Percentiles rank a stretch among this genome's conserved stretches.
Evolutionary conservation across 2,329 filamentous ascomycete genomes (phyloP).

Genomic region (Aplosporella prunicola): DNA sequence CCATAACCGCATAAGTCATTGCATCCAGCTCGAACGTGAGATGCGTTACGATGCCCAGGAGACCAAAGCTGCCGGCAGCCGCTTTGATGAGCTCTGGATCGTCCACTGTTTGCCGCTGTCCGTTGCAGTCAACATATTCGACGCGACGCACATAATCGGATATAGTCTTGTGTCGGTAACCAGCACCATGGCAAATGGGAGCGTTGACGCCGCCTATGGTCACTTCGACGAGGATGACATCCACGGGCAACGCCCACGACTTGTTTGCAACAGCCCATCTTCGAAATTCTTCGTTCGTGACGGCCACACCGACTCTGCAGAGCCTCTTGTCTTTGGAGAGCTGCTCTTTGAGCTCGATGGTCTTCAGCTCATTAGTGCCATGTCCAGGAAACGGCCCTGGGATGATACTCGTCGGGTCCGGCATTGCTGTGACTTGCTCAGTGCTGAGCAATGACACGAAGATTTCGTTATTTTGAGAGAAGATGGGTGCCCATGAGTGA

Average conservation of each 20-base stretch:
- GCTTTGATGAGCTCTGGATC: conserved; percentile 32
- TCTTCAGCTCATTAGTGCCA: conserved; percentile 29
- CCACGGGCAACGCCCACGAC: conserved; percentile 35
- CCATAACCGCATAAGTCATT: conserved; percentile 40
- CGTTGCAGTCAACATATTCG: conserved; percentile 41
- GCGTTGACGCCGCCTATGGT: conserved; percentile 39
- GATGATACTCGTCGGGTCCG: conserved; percentile 25
- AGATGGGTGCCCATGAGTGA: conserved; percentile 37
- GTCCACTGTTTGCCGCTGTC: conserved; percentile 31
- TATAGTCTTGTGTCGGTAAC: conserved; percentile 34
- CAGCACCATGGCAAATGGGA: conserved; percentile 40
- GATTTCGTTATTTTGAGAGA: conserved; percentile 32
- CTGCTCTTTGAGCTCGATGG: conserved; percentile 27
- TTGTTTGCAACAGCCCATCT: conserved; percentile 36
- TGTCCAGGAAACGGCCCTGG: conserved; percentile 16
- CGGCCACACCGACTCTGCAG: conserved; percentile 34
- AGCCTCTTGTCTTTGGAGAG: conserved; percentile 24
- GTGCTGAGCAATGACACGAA: conserved; percentile 36
- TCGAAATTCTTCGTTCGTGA: conserved; percentile 40
- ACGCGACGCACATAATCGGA: conserved; percentile 39
- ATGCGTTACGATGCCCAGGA: conserved; percentile 42
- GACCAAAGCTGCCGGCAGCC: conserved; percentile 35
- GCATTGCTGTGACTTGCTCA: conserved; percentile 28
- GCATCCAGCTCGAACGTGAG: conserved; percentile 39
- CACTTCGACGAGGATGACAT: conserved; percentile 41